These are phyloP conservation scores for Neotropicomus parvogracilis DNA, from an alignment of 1,284 basidiomycete genomes.

Conservation along the genomic window DNA sequence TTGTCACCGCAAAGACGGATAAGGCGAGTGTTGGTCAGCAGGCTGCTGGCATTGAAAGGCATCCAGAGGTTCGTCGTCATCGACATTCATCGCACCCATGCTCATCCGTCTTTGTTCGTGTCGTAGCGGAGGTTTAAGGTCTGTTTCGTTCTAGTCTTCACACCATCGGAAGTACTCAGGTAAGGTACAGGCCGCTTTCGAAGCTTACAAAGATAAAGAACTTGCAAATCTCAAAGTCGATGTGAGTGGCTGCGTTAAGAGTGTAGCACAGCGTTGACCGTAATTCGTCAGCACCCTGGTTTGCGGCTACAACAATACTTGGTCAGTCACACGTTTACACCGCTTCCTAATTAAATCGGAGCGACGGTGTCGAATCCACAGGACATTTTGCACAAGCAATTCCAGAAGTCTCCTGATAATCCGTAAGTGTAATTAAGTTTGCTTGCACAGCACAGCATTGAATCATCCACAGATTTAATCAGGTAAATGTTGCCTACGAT, in stretches of 20 bases:
- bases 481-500: constrained; percentile 73
- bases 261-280: constrained; percentile 11
- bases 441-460: constrained; percentile 7
- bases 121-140: constrained; percentile 81
- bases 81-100: not conserved
- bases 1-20: constrained; percentile 90
- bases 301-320: constrained; percentile 84
- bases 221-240: constrained; percentile 77
- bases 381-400: constrained; percentile 77
- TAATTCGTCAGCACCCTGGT: constrained; percentile 62
- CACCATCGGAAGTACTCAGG: constrained; percentile 5
- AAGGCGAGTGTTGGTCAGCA: constrained; percentile 83
- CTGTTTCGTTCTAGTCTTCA: not conserved
- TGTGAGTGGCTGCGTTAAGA: constrained; percentile 37
- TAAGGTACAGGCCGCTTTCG: constrained; percentile 69
- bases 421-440: constrained; percentile 52
- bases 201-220: constrained; percentile 89
- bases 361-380: constrained; percentile 27
- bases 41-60: constrained; percentile 84
- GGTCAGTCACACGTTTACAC: constrained; percentile 36
- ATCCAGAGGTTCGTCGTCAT: constrained; percentile 78
- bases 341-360: constrained; percentile 11
- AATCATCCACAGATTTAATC: constrained; percentile 65
- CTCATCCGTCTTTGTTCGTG: constrained; percentile 7
- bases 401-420: constrained; percentile 88